Percentiles rank a stretch among this genome's conserved stretches.
Evolutionary conservation across 306 rosid genomes (phyloP).

Genomic region (Sesbania bispinosa): DNA sequence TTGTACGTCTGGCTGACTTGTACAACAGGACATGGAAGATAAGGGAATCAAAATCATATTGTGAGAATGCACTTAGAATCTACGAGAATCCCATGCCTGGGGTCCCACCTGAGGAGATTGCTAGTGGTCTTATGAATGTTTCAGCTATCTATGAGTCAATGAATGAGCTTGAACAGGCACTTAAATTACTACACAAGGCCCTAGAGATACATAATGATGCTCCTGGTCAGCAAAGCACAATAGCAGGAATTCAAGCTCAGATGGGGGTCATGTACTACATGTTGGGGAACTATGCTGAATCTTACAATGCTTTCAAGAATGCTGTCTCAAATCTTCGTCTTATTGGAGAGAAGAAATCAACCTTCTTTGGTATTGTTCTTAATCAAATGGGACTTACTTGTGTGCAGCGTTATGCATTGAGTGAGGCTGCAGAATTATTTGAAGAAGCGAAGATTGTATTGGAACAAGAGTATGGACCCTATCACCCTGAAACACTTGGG

Average conservation of each 20-base stretch:
- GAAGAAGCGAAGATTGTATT: constrained; percentile 74
- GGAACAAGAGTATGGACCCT: constrained; percentile 75
- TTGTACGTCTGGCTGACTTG: constrained; percentile 78
- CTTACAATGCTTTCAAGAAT: constrained; percentile 61
- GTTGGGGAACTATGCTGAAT: constrained; percentile 65
- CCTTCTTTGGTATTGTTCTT: constrained; percentile 84
- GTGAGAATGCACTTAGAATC: constrained; percentile 80
- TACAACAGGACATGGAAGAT: constrained; percentile 71
- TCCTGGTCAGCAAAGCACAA: constrained; percentile 76
- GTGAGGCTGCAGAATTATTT: constrained; percentile 71
- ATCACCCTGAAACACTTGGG: constrained; percentile 89
- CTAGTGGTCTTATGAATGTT: constrained; percentile 76
- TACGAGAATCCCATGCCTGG: constrained; percentile 78
- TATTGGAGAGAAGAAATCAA: constrained; percentile 75
- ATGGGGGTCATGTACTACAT: constrained; percentile 81
- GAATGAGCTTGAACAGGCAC: constrained; percentile 77
- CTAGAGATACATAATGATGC: constrained; percentile 56
- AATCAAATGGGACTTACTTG: constrained; percentile 95
- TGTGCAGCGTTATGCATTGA: constrained; percentile 56
- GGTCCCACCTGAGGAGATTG: constrained; percentile 72
- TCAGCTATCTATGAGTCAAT: constrained; percentile 87
- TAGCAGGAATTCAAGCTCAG: constrained; percentile 97
- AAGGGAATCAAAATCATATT: constrained; percentile 74
- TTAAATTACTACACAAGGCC: constrained; percentile 67
- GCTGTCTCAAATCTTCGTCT: constrained; percentile 79